Evolutionary conservation across 1,139 yeast genomes (phyloP).

Genomic region (Blastobotrys persicus): DNA sequence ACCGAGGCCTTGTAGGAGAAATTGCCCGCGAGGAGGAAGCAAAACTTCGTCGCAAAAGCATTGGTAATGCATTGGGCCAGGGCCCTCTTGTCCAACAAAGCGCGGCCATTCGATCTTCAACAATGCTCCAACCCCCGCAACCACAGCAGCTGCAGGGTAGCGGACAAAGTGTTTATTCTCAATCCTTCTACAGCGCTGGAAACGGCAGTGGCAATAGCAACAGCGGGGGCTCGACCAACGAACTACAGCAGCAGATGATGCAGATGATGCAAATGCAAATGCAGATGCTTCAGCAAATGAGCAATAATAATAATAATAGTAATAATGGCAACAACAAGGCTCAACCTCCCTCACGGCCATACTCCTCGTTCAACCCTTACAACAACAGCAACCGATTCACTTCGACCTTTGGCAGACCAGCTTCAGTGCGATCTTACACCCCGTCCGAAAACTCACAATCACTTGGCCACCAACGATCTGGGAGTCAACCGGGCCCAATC

Average conservation of each 20-base stretch:
- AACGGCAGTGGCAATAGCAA: slow-evolving; percentile 11
- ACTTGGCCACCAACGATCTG: slow-evolving; percentile 13
- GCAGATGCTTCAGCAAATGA: slow-evolving; percentile 35
- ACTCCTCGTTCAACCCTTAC: not conserved
- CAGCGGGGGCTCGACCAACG: slow-evolving; percentile 14
- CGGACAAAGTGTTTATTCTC: slow-evolving; percentile 5
- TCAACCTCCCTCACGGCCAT: too few species aligned
- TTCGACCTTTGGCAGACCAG: slow-evolving; percentile 25
- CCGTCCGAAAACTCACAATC: slow-evolving; percentile 26
- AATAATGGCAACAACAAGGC: slow-evolving; percentile 8
- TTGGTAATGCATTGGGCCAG: slow-evolving; percentile 9
- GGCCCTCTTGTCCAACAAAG: slow-evolving; percentile 4
- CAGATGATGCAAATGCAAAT: slow-evolving; percentile 38
- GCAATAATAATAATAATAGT: slow-evolving; percentile 5
- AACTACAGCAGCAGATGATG: slow-evolving; percentile 35
- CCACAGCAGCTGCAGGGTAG: slow-evolving; percentile 1
- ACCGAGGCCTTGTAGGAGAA: slow-evolving; percentile 42
- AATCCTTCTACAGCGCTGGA: slow-evolving; percentile 8
- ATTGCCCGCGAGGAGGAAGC: slow-evolving; percentile 43
- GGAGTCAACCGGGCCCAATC: slow-evolving; percentile 12
- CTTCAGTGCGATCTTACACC: slow-evolving; percentile 28
- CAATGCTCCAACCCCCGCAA: slow-evolving; percentile 9
- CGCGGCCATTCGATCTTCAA: slow-evolving; percentile 5
- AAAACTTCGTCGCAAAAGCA: slow-evolving; percentile 32
- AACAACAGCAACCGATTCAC: too few species aligned